phyloP scores from a whole-genome alignment of 805 yeast genomes.

The Pichia nanzhaoensis region DNA sequence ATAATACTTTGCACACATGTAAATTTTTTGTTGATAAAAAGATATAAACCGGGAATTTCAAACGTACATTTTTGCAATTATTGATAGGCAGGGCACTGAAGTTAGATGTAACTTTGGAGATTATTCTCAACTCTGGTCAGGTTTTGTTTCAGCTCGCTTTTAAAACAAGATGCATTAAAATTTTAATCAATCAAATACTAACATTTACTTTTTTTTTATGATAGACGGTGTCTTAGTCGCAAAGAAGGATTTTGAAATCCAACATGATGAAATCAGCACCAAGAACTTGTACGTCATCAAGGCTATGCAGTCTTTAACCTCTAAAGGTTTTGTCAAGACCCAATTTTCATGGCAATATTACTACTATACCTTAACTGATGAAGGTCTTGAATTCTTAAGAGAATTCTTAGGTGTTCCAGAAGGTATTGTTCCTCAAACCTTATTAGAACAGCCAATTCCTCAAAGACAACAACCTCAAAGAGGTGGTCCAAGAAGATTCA shows the following conservation, averaged over 20 bases:
- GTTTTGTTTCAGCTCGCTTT: too few relatives aligned
- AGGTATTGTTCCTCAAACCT: conserved; percentile 97
- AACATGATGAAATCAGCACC: conserved; percentile 98
- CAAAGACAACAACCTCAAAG: conserved; percentile 44
- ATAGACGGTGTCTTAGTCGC: conserved; percentile 99
- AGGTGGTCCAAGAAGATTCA: conserved; percentile 47
- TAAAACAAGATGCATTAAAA: too few relatives aligned
- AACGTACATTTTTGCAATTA: too few relatives aligned
- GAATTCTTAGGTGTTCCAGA: conserved; percentile 98
- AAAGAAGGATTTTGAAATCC: conserved; percentile 96
- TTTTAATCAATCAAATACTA: too few relatives aligned
- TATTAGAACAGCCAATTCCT: conserved; percentile 91
- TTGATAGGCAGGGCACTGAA: too few relatives aligned
- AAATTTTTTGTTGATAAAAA: too few relatives aligned
- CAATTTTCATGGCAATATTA: conserved; percentile 99
- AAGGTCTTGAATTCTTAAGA: conserved; percentile 98
- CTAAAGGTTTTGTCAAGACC: conserved; percentile 98
- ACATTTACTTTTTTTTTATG: conserved; percentile 12
- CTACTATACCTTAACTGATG: conserved; percentile 99
- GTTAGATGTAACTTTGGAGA: too few relatives aligned
- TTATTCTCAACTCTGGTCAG: too few relatives aligned
- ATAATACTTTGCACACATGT: too few relatives aligned
- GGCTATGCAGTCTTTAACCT: conserved; percentile 98
- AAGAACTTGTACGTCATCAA: conserved; percentile 96
- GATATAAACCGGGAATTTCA: too few relatives aligned